These are phyloP conservation scores for Cercophora samala DNA, from an alignment of 495 filamentous ascomycete genomes.

Conservation along the genomic window DNA sequence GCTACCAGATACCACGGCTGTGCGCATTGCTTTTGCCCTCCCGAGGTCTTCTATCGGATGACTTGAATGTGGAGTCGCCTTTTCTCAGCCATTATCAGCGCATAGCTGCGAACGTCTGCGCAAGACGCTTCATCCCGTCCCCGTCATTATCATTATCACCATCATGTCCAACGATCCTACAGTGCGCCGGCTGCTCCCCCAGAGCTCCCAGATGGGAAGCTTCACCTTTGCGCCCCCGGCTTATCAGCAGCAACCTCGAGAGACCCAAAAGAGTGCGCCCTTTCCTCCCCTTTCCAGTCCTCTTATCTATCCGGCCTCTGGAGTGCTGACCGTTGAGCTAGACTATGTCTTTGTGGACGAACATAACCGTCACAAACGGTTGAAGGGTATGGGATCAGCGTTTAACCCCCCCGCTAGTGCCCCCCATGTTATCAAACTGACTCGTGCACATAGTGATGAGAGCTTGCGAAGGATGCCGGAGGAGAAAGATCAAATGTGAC, in stretches of 20 bases:
- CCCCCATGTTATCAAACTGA: conserved; percentile 24
- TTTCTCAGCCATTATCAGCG: conserved; percentile 16
- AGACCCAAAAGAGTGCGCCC: conserved; percentile 64
- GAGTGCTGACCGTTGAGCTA: conserved; percentile 37
- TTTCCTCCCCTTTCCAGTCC: conserved; percentile 13
- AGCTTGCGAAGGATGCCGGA: conserved; percentile 93
- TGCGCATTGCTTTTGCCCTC: conserved; percentile 3
- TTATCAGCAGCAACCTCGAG: conserved; percentile 55
- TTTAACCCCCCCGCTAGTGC: not conserved
- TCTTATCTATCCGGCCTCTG: conserved; percentile 6
- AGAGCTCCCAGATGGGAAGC: conserved; percentile 53
- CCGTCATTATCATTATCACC: not conserved
- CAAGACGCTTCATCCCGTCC: conserved; percentile 15
- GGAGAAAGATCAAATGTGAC: conserved; percentile 93
- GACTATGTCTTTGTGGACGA: conserved; percentile 99
- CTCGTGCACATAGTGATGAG: conserved; percentile 73
- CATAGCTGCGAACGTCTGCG: conserved; percentile 24
- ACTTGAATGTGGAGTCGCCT: conserved; percentile 22
- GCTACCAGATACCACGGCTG: not conserved
- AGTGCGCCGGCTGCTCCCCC: conserved; percentile 55
- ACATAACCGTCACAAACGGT: conserved; percentile 93
- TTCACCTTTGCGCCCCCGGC: conserved; percentile 57
- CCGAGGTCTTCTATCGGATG: conserved; percentile 21
- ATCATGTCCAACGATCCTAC: conserved; percentile 55
- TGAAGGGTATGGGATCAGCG: conserved; percentile 70